A percentile compares a stretch with the other conserved stretches of the same genome.
These are phyloP conservation scores for Trichoderma afroharzianum DNA, from an alignment of 2,329 filamentous ascomycete species.

Conservation along the genomic window DNA sequence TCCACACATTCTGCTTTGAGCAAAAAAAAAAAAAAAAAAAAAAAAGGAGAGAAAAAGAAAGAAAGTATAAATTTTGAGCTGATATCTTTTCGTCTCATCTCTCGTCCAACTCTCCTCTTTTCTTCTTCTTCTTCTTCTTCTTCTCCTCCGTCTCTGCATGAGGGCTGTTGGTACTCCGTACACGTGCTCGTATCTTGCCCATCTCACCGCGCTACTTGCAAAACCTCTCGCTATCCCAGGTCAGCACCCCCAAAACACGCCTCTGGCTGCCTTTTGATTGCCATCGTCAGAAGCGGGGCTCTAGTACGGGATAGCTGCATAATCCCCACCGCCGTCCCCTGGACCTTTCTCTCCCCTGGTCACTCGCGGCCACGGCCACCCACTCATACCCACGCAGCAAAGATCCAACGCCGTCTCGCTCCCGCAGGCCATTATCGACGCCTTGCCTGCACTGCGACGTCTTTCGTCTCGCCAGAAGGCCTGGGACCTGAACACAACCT, in stretches of 20 bases:
- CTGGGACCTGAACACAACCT: conserved; percentile 20
- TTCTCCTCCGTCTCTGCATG: background rate
- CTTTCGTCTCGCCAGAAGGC: conserved; percentile 12
- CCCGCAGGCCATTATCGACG: conserved; percentile 21
- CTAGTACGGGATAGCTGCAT: conserved; percentile 16
- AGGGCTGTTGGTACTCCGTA: background rate
- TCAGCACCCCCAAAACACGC: background rate
- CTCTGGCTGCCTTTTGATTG: conserved; percentile 10
- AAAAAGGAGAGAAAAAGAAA: background rate
- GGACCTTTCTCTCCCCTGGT: conserved; percentile 11
- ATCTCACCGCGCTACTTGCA: background rate
- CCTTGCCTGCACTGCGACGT: conserved; percentile 22
- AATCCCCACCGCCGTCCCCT: conserved; percentile 9
- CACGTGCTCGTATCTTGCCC: background rate
- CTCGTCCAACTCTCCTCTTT: background rate
- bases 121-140: background rate
- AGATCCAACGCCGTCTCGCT: conserved; percentile 23
- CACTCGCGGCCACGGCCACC: conserved; percentile 12
- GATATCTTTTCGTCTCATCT: background rate
- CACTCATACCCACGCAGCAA: conserved; percentile 18
- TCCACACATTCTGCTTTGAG: background rate
- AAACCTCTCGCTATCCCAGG: background rate
- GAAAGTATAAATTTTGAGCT: background rate
- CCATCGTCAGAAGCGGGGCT: conserved; percentile 17
- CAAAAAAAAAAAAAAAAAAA: too few relatives aligned